Percentiles rank a stretch among this genome's conserved stretches.
phyloP scores from a whole-genome alignment of 345 rosid genomes.

The Salix purpurea region DNA sequence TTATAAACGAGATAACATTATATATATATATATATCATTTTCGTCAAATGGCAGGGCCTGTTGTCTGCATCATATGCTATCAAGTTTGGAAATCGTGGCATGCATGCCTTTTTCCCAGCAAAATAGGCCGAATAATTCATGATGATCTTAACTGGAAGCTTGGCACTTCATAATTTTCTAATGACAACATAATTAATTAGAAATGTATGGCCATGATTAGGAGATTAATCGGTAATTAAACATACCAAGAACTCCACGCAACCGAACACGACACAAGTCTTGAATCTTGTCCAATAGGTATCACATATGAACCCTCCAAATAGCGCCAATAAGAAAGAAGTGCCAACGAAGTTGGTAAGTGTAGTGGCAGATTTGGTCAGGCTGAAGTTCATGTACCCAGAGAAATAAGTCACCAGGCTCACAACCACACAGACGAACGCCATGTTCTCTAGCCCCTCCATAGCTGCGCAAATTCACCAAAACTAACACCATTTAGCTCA shows the following conservation, averaged over 20 bases:
- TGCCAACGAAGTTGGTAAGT: slow-evolving; percentile 60
- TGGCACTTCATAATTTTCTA: not conserved
- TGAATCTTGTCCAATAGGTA: slow-evolving; percentile 58
- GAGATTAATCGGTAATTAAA: not conserved
- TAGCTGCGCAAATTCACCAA: slow-evolving; percentile 27
- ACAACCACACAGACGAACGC: slow-evolving; percentile 44
- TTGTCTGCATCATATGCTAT: not conserved
- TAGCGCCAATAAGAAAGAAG: slow-evolving; percentile 46
- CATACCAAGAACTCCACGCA: slow-evolving; percentile 48
- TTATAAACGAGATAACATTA: too few species aligned
- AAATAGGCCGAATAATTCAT: not conserved
- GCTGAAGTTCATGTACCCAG: slow-evolving; percentile 62
- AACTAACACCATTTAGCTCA: not conserved
- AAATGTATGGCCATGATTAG: too few species aligned
- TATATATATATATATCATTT: too few species aligned
- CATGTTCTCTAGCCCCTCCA: slow-evolving; percentile 56
- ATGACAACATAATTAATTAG: not conserved
- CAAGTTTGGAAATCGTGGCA: not conserved
- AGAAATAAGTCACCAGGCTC: slow-evolving; percentile 53
- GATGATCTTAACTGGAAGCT: not conserved
- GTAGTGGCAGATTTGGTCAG: slow-evolving; percentile 57
- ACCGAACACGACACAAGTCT: slow-evolving; percentile 51
- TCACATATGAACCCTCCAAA: slow-evolving; percentile 67
- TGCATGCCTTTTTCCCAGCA: not conserved
- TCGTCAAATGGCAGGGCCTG: not conserved